A percentile compares a stretch with the other conserved stretches of the same genome.
phyloP scores from a whole-genome alignment of 2,329 filamentous ascomycete genomes.

The Colletotrichum sp. region DNA sequence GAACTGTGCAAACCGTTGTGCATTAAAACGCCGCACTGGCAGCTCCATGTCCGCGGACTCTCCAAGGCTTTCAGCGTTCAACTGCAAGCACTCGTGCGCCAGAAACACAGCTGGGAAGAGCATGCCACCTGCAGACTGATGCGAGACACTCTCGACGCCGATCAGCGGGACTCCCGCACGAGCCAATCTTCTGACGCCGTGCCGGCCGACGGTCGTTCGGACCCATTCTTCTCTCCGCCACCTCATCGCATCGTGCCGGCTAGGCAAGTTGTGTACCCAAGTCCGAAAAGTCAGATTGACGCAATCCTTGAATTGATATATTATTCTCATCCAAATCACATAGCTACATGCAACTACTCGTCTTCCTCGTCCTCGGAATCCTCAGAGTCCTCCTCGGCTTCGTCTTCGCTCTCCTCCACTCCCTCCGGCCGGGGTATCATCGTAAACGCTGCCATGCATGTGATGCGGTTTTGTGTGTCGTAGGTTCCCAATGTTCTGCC shows the following conservation, averaged over 20 bases:
- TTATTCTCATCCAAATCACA: neutral
- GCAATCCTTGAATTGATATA: neutral
- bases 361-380: slow-evolving; percentile 41
- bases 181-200: neutral
- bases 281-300: neutral
- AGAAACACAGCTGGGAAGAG: neutral
- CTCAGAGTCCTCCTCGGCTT: slow-evolving; percentile 48
- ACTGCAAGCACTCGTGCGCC: neutral
- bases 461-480: slow-evolving; percentile 87
- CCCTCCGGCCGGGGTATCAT: slow-evolving; percentile 76
- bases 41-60: neutral
- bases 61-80: neutral
- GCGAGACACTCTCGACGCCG: slow-evolving; percentile 10
- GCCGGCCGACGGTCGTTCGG: neutral
- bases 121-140: slow-evolving; percentile 11
- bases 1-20: neutral
- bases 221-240: neutral
- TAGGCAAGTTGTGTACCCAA: neutral
- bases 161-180: slow-evolving; percentile 2
- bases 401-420: slow-evolving; percentile 62
- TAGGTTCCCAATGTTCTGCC: slow-evolving; percentile 78
- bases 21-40: neutral
- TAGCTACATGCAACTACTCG: slow-evolving; percentile 24
- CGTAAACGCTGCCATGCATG: slow-evolving; percentile 83
- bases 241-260: neutral